Evolutionary conservation across 164 flowering plant genomes (phyloP), one percentile per base, ranked within the genome.

Genomic region (Magnolia changhungtana): DNA sequence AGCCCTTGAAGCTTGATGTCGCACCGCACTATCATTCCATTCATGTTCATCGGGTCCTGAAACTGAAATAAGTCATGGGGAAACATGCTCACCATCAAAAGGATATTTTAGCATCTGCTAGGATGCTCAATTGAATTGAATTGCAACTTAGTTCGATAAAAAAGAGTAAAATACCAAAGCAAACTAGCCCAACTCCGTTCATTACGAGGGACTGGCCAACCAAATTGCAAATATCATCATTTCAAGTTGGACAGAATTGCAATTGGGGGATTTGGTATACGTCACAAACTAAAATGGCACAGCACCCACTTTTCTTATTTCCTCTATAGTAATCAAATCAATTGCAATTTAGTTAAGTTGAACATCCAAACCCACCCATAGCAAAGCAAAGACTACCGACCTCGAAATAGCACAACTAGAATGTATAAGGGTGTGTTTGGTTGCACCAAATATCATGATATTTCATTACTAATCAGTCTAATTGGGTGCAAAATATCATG

Each of bases 1-100:
- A 96, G 95, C 76, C 90, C 97, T 74, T 81, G 90, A 78, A 96
- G 92, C 84, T 91, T 93, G 69, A 79, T 81, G 75, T 96, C 99
- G 80, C 98, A 95, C 16, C 74, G 31, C 74, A 91, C 85, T 78
- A 83, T 85, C 86, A 84, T 87, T 16, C 61, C 61, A 4, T 55
- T 55, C 13, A 91, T 67, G 80, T 90, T 90, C 50, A 76, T 6
- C 52, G 93, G 94, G 77, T 95, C 98, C 99, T 95, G 77, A 76
- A 78, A 74, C 16, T 67, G 61, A 52, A 50, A 67, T 6, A 51
- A 7, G 16, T 10, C 0, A 52, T 1, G n/a, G 29, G 37, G 23
- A 20, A 73, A 20, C 52, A 9, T 14, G 16, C 16, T 74, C 19
- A 20, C 7, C 7, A 24, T 37, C 29, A 13, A 13, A 7, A 24